A percentile compares a stretch with the other conserved stretches of the same genome.
Conservation (phyloP, 768 basidiomycete genomes). For the Calocera viscosa region DNA sequence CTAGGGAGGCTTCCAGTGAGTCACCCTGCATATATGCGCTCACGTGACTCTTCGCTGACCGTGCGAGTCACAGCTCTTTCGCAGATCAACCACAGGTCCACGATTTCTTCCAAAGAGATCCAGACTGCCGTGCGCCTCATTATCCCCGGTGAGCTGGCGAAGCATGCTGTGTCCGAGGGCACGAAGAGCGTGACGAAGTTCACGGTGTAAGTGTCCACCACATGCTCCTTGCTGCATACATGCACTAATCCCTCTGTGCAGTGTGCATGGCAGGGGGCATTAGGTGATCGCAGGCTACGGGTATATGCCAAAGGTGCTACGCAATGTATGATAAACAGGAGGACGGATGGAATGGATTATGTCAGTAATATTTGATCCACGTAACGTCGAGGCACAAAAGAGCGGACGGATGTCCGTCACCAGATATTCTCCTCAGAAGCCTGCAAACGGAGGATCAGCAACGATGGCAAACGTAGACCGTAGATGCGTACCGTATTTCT, state of each 20-base stretch:
- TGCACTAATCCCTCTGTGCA: not conserved
- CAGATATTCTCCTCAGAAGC: not conserved
- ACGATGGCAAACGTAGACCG: not conserved
- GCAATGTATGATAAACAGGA: too few relatives aligned
- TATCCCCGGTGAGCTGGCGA: constrained; percentile 89
- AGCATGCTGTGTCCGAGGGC: constrained; percentile 89
- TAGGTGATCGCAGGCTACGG: not conserved
- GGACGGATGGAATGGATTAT: too few relatives aligned
- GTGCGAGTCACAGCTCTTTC: constrained; percentile 57
- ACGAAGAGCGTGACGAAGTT: constrained; percentile 81
- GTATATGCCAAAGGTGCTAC: too few relatives aligned
- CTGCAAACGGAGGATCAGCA: not conserved
- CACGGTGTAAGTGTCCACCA: constrained; percentile 21
- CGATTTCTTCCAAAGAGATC: constrained; percentile 96
- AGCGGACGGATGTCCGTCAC: not conserved
- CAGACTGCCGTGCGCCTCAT: constrained; percentile 95
- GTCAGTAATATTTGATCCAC: not conserved
- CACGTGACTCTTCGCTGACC: not conserved
- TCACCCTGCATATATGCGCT: constrained; percentile 15
- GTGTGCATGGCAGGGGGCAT: not conserved
- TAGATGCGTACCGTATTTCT: not conserved
- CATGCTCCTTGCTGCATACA: not conserved
- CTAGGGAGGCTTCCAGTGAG: constrained; percentile 78
- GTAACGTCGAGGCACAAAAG: not conserved
- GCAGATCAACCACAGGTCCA: constrained; percentile 95